Evolutionary conservation across 2,329 filamentous ascomycete genomes (phyloP).

Genomic region (Hymenotorrendiella dingleyae): DNA sequence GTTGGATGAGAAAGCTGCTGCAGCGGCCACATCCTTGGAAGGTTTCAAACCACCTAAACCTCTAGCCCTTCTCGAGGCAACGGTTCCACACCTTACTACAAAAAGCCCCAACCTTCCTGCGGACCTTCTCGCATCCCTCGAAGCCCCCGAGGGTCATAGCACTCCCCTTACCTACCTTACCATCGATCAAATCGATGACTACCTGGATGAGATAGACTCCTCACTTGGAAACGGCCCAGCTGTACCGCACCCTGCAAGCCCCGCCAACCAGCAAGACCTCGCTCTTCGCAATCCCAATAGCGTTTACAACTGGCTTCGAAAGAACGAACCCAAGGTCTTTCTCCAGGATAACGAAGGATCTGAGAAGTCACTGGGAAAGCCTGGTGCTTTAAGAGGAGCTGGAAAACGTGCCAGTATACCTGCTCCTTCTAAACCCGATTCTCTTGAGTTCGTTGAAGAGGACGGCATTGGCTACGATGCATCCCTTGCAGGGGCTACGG

Average conservation of each 20-base stretch:
- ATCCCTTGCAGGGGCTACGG: conserved; percentile 17
- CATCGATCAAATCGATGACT: conserved; percentile 67
- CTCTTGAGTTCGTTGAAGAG: conserved; percentile 32
- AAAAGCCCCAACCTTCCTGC: conserved; percentile 22
- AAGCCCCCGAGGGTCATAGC: conserved; percentile 41
- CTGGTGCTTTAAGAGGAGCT: conserved; percentile 30
- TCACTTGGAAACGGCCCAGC: conserved; percentile 29
- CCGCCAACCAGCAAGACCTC: conserved; percentile 40
- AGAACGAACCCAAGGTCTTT: conserved; percentile 79
- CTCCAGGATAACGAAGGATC: conserved; percentile 49
- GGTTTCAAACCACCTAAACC: conserved; percentile 22
- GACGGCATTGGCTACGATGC: conserved; percentile 31
- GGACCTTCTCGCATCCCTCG: conserved; percentile 32
- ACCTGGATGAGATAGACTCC: conserved; percentile 54
- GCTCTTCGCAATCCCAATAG: conserved; percentile 76
- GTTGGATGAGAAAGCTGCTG: conserved; percentile 19
- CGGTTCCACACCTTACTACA: conserved; percentile 22
- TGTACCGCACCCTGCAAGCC: conserved; percentile 31
- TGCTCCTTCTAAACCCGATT: conserved; percentile 28
- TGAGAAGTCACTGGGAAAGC: conserved; percentile 37
- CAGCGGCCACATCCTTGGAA: conserved; percentile 5
- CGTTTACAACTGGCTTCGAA: conserved; percentile 91
- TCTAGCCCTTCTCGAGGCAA: conserved; percentile 24
- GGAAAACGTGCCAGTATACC: conserved; percentile 31
- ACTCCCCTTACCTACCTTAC: conserved; percentile 62